A percentile compares a stretch with the other conserved stretches of the same genome.
Conservation (phyloP, 768 basidiomycete genomes). For the Austroboletus festivus region DNA sequence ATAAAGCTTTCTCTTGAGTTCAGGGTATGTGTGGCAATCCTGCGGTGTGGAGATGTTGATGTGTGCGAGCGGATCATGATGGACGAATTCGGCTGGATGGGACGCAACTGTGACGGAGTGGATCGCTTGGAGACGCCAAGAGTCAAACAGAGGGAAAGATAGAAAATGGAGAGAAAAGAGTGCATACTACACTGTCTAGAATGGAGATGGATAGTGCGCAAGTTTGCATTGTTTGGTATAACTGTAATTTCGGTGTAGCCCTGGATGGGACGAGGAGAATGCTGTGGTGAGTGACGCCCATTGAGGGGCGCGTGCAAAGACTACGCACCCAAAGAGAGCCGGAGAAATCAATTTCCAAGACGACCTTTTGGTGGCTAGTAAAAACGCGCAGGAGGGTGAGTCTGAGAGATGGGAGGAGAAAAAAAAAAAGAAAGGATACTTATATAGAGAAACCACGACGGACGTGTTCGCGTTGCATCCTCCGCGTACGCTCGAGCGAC, state of each 20-base stretch:
- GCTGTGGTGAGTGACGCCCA: constrained; percentile 21
- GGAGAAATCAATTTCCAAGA: constrained; percentile 88
- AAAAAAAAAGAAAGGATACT: constrained; percentile 45
- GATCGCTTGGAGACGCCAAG: constrained; percentile 46
- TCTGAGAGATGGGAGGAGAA: constrained; percentile 22
- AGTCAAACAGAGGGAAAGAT: constrained; percentile 24
- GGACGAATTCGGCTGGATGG: constrained; percentile 71
- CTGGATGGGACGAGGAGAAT: constrained; percentile 36
- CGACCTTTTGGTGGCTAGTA: constrained; percentile 96
- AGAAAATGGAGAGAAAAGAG: constrained; percentile 1
- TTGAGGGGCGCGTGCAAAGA: constrained; percentile 19
- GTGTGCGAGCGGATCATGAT: constrained; percentile 70
- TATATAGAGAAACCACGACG: constrained; percentile 90
- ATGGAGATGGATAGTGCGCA: constrained; percentile 84
- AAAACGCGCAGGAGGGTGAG: constrained; percentile 52
- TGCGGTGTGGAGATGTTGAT: constrained; percentile 62
- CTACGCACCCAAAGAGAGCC: constrained; percentile 76
- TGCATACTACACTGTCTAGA: constrained; percentile 82
- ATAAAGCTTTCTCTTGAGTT: constrained; percentile 89
- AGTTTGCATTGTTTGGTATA: constrained; percentile 71
- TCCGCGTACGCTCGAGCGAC: background rate
- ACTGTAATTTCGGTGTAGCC: constrained; percentile 94
- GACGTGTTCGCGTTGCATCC: constrained; percentile 70
- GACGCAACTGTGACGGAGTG: constrained; percentile 71
- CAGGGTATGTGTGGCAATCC: constrained; percentile 87